Evolutionary conservation across 2,329 filamentous ascomycete genomes (phyloP), one percentile per base, ranked within the genome.

Genomic region (Xylaria multiplex): DNA sequence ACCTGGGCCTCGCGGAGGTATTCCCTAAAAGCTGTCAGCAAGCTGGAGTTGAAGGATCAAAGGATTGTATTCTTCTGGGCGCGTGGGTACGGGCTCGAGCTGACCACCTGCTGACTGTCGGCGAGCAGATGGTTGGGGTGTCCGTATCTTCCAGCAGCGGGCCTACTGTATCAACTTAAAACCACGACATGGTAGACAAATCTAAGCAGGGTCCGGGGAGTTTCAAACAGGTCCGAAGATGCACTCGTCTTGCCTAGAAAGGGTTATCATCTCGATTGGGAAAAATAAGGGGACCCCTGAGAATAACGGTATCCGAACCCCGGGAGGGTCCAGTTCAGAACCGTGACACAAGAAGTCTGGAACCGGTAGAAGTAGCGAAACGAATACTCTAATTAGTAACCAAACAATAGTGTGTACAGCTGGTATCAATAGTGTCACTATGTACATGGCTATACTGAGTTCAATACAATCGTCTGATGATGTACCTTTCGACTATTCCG

Each of bases 41-140:
- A 59, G 35, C 49, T 46, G 49, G 43, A 27, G 30, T 22, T 1
- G 55, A 59, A 66, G 64, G 64, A 66, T 66, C 24, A 40, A 66
- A 66, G 59, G 59, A 66, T 66, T 53, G 35, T 45, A 22, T 19
- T 43, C 30, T 42, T 54, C 42, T 62, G 40, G 46, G 63, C 56
- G 32, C 58, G 59, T 63, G 59, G 59, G 64, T 62, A 61, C 53
- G 63, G 58, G 59, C 59, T 54, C 40, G 50, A 63, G 64, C 64
- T 66, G 64, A 67, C 52, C 43, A 32, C 55, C 46, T 46, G 35
- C 45, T 50, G 46, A 59, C 43, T 19, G 19, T 63, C 42, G 64
- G 35, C 58, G 43, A 58, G 46, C 50, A 27, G 32, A 45, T 35
- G 49, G 54, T 43, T 57, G 32, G 50, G 61, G 56, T 43, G 46